A percentile compares a stretch with the other conserved stretches of the same genome.
These are phyloP conservation scores for Maudiozyma humilis DNA, from an alignment of 1,139 yeast species.

Conservation along the genomic window DNA sequence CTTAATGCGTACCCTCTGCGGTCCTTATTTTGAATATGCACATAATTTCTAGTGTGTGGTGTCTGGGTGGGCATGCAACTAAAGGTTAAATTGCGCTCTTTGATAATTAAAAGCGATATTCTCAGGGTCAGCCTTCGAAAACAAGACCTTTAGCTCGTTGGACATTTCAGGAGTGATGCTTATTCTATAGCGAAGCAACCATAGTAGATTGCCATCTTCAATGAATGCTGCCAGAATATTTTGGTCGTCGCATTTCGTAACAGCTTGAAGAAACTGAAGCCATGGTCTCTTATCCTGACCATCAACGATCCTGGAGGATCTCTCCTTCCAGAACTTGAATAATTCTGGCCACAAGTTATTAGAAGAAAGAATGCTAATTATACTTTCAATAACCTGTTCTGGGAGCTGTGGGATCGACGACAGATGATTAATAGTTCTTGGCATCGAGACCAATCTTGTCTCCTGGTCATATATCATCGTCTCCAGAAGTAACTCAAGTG, in stretches of 20 bases:
- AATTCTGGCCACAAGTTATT: constrained; percentile 18
- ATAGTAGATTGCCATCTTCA: constrained; percentile 22
- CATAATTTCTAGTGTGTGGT: background rate
- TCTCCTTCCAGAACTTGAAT: constrained; percentile 21
- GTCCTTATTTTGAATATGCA: background rate
- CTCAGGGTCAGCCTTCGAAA: constrained; percentile 10
- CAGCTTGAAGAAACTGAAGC: constrained; percentile 16
- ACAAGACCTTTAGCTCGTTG: constrained; percentile 6
- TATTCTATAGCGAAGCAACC: constrained; percentile 22
- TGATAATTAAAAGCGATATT: constrained; percentile 5
- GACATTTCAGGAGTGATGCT: constrained; percentile 8
- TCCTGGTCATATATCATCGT: constrained; percentile 14
- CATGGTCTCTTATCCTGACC: constrained; percentile 24
- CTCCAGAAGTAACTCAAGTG: constrained; percentile 15
- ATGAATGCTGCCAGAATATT: constrained; percentile 14
- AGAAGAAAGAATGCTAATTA: constrained; percentile 17
- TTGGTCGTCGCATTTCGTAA: constrained; percentile 15
- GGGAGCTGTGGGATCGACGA: constrained; percentile 8
- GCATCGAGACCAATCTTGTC: constrained; percentile 10
- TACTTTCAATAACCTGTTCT: constrained; percentile 9
- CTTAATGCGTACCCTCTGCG: background rate
- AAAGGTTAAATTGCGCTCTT: constrained; percentile 8
- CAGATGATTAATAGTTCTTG: constrained; percentile 16
- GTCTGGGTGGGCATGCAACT: background rate
- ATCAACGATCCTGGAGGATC: constrained; percentile 8